Base-by-base conservation (phyloP, 306 rosid genomes). In the Mucuna pruriens region DNA sequence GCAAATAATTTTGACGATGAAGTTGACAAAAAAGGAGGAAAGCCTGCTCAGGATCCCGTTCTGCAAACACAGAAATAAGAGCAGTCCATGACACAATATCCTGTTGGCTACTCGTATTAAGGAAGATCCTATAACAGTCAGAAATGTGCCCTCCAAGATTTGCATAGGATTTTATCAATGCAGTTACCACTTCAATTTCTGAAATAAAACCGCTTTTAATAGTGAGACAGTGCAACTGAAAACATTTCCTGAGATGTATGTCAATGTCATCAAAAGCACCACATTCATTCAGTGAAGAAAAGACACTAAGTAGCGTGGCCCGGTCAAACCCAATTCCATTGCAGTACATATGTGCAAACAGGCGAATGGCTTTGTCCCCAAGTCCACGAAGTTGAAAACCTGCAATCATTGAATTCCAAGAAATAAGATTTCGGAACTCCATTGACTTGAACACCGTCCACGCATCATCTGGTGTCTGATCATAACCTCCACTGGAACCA, bases 361-460 rank as follows among this genome's bases (percentile, higher is more conserved):
- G 84, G 46, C 46, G 2, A 64, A 89, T 49, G 75, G 97, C 98
- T 71, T 69, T 88, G 55, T 68, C 87, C 20, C 83, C 91, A 49
- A 89, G 94, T 44, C 94, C 87, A 22, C 85, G 84, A 65, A 39
- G 84, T 84, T 86, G 97, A 84, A 91, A 88, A 78, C 90, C 97
- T 44, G 98, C 87, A 85, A 95, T 85, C 90, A 92, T 89, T 4
- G 98, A 90, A 79, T 95, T 95, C 98, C 98, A 95, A 40, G 98
- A 84, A 78, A 91, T 61, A 71, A 87, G 85, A 86, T 88, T 92
- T 38, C 87, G 83, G 60, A 76, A 76, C 74, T 90, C 88, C 86
- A 90, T 90, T 76, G 83, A 78, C 83, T 84, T 66, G 80, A 95
- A 95, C 78, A 95, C 17, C 19, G 62, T 81, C 98, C 94, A 90